Base-by-base conservation (phyloP, 768 basidiomycete species). In the Russula dissimulans region DNA sequence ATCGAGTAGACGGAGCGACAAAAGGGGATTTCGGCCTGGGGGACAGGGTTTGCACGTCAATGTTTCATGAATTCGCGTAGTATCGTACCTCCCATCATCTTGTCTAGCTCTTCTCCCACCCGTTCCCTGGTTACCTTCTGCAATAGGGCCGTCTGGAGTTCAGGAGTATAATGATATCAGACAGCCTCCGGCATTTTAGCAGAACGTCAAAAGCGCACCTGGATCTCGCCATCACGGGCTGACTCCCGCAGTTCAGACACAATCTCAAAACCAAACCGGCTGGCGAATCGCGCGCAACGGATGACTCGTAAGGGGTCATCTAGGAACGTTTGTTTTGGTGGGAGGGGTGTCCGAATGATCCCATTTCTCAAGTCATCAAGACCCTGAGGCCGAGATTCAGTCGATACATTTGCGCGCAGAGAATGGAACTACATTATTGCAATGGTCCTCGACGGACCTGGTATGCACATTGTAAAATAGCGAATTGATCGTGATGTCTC, bases 381-480 rank as follows among this genome's bases (percentile, higher is more conserved):
- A 22, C 97, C 97, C 86, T 92, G 65, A 49, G 38, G 15, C 14
- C 4, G 11, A 26, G 4, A 12, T 38, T 59, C 10, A 38, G 45
- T 29, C 43, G 14, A 41, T 36, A 5, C 3, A 10, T 44, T 12
- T 31, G 36, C n/a, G 17, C 6, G 45, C 18, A 26, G 4, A 46
- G 22, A 32, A 57, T 4, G 31, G 32, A 60, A 61, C 34, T 69
- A 87, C 91, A 80, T 85, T 87, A 66, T 78, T 80, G 1, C 93
- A 95, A 67, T 80, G 80, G 70, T 99, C 97, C 69, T 99, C 97
- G 3, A 99, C 86, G 3, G 74, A 65, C 14, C 84, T 81, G 1
- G 87, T 85, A 67, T 97, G 93, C 1, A 99, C 81, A 65, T 99
- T 98, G 75, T 95, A 98, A 74, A 98, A 98, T 7, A 99, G 76